These are phyloP conservation scores for Aspergillus haitiensis DNA, from an alignment of 495 filamentous ascomycete genomes.

Conservation along the genomic window DNA sequence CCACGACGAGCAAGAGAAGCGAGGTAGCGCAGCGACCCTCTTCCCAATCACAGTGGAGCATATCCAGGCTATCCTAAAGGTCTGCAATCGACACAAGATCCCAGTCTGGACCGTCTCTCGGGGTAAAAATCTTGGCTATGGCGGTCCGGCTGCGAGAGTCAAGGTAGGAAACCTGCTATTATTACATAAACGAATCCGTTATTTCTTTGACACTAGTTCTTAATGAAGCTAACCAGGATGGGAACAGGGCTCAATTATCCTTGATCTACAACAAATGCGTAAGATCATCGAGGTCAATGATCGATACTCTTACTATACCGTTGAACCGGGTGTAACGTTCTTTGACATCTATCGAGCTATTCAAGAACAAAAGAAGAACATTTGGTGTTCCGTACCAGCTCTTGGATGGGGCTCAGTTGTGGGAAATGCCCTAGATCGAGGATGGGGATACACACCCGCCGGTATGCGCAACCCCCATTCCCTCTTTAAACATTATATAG, in stretches of 20 bases:
- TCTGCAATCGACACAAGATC: slow-evolving; percentile 17
- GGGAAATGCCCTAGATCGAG: slow-evolving; percentile 42
- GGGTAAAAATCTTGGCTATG: slow-evolving; percentile 25
- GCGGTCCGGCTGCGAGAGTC: neutral
- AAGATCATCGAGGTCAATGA: slow-evolving; percentile 29
- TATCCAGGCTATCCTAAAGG: slow-evolving; percentile 15
- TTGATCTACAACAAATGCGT: slow-evolving; percentile 23
- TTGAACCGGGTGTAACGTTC: slow-evolving; percentile 52
- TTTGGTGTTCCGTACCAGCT: slow-evolving; percentile 54
- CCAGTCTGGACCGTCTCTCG: slow-evolving; percentile 22
- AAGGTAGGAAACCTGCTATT: neutral
- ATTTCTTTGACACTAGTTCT: too few relatives aligned
- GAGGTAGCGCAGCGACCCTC: neutral
- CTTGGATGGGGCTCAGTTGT: slow-evolving; percentile 57
- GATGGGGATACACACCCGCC: slow-evolving; percentile 6
- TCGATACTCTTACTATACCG: slow-evolving; percentile 22
- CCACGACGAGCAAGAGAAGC: slow-evolving; percentile 1
- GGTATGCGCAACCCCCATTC: neutral
- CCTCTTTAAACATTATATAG: slow-evolving; percentile 19
- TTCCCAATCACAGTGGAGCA: slow-evolving; percentile 14
- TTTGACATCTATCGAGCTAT: slow-evolving; percentile 52
- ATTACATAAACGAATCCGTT: too few relatives aligned
- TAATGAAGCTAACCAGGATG: too few relatives aligned
- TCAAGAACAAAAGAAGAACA: slow-evolving; percentile 40
- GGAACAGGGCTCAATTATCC: neutral